These are phyloP conservation scores for Avicennia marina DNA, from an alignment of 257 asterid genomes.

Conservation along the genomic window DNA sequence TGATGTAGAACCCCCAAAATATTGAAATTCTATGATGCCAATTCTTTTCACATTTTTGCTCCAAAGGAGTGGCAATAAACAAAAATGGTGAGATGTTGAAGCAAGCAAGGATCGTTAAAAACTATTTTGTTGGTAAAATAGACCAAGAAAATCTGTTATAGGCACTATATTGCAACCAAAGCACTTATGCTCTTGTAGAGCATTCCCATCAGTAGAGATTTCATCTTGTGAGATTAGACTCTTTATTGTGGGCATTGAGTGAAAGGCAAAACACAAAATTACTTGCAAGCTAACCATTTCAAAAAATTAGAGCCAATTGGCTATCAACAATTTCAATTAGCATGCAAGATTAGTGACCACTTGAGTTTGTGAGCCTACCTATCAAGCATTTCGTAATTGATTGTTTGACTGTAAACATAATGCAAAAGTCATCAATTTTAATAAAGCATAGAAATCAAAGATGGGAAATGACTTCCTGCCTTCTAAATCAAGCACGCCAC, in stretches of 20 bases:
- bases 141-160: not conserved
- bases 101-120: not conserved
- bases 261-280: not conserved
- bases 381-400: not conserved
- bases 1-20: slow-evolving; percentile 1
- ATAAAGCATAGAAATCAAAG: not conserved
- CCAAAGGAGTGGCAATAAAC: slow-evolving; percentile 68
- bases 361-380: not conserved
- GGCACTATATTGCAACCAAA: not conserved
- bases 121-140: not conserved
- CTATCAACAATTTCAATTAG: not conserved
- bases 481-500: not conserved
- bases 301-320: too few species aligned
- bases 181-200: slow-evolving; percentile 56
- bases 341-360: not conserved
- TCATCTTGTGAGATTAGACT: slow-evolving; percentile 75
- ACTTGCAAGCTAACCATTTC: slow-evolving; percentile 5
- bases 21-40: too few species aligned
- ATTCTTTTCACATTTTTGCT: slow-evolving; percentile 66
- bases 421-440: not conserved
- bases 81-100: slow-evolving; percentile 80
- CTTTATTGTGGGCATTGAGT: slow-evolving; percentile 71
- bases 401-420: not conserved
- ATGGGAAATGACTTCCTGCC: not conserved
- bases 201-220: slow-evolving; percentile 39